These are phyloP conservation scores for Cryomyces minteri DNA, from an alignment of 495 filamentous ascomycete species.

Conservation along the genomic window DNA sequence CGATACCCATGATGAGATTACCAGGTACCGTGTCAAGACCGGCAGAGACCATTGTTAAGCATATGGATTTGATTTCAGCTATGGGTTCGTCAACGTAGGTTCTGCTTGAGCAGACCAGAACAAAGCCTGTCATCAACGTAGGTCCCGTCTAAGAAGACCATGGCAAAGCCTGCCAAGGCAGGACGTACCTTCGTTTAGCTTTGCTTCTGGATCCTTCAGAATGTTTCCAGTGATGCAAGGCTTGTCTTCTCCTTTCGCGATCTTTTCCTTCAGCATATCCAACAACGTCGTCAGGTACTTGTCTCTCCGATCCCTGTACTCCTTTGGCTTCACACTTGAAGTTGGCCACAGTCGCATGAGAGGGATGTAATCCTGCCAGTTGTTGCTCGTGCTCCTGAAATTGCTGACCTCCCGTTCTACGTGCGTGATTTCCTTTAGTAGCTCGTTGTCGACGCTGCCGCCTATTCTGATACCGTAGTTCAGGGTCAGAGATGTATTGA, in stretches of 20 bases:
- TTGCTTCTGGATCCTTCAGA: slow-evolving; percentile 36
- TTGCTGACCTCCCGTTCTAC: slow-evolving; percentile 45
- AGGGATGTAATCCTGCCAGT: slow-evolving; percentile 56
- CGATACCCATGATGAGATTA: slow-evolving; percentile 52
- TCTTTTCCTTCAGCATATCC: slow-evolving; percentile 38
- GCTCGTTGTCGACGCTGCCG: slow-evolving; percentile 35
- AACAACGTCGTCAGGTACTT: slow-evolving; percentile 40
- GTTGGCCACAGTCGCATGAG: slow-evolving; percentile 39
- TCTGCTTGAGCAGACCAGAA: neutral
- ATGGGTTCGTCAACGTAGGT: neutral
- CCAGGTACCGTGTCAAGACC: slow-evolving; percentile 52
- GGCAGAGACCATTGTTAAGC: slow-evolving; percentile 58
- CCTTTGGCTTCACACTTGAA: slow-evolving; percentile 30
- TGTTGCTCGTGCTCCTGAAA: slow-evolving; percentile 47
- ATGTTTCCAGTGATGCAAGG: slow-evolving; percentile 55
- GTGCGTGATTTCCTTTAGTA: slow-evolving; percentile 42
- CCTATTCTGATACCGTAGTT: slow-evolving; percentile 49
- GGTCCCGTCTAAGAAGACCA: neutral
- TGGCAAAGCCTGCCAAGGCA: too few species aligned
- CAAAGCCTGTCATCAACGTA: neutral
- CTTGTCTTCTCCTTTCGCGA: slow-evolving; percentile 42
- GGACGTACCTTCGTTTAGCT: slow-evolving; percentile 26
- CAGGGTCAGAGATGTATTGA: slow-evolving; percentile 46
- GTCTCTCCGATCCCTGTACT: slow-evolving; percentile 34
- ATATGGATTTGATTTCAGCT: slow-evolving; percentile 55